These are phyloP conservation scores for Gaeumannomyces tritici DNA, from an alignment of 2,329 filamentous ascomycete species.

Conservation along the genomic window DNA sequence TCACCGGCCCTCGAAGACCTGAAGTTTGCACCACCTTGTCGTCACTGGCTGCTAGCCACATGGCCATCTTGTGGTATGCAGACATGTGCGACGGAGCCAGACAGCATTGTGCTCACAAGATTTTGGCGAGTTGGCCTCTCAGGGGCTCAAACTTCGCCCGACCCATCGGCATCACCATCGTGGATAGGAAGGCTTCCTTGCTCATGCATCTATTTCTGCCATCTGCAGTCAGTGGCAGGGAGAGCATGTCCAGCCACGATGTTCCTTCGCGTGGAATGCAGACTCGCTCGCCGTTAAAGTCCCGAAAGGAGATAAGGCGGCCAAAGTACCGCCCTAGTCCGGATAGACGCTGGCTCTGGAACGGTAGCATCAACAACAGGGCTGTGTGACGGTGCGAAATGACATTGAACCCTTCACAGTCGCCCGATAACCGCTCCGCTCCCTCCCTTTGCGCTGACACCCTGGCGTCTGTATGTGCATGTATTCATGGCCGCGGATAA, in stretches of 20 bases:
- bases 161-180: neutral
- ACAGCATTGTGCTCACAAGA: too few species aligned
- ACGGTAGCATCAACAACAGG: neutral
- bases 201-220: neutral
- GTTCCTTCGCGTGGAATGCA: neutral
- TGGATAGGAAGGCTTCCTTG: neutral
- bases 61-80: too few species aligned
- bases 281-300: neutral
- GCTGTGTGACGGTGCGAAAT: neutral
- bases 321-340: neutral
- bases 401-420: too few species aligned
- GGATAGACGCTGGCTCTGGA: neutral
- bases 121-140: neutral
- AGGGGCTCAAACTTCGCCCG: neutral
- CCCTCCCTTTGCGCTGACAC: neutral
- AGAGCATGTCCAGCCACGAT: neutral
- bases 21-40: too few species aligned
- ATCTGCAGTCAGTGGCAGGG: neutral
- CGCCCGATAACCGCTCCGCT: too few species aligned
- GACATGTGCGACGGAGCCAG: too few species aligned
- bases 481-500: too few species aligned
- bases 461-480: neutral
- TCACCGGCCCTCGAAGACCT: too few species aligned
- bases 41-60: too few species aligned
- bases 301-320: neutral